Evolutionary conservation across 148 eudicot species (phyloP), one percentile per base, ranked within the genome.

Genomic region (Hydrangea macrophylla): DNA sequence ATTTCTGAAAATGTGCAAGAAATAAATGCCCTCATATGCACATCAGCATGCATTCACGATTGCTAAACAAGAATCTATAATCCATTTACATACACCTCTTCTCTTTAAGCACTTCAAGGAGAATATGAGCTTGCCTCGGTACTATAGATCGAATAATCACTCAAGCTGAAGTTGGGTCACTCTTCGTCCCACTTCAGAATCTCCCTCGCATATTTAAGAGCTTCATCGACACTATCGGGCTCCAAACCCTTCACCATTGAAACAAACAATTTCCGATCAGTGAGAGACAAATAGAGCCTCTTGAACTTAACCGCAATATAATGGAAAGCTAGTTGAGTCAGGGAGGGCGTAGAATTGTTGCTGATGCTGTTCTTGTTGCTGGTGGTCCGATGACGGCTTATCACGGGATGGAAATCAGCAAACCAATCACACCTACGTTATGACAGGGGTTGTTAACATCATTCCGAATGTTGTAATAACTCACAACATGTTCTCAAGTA

Each of bases 391-490:
- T 75, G 76, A 26, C 81, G 90, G 70, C 98, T 95, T 2, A 87
- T 60, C 55, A 95, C 74, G 7, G 99, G 99, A 39, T 81, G 89
- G 70, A 95, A 95, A 78, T 95, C 99, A 59, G 81, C 78, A 31
- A 95, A 95, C 99, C 99, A 95, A 33, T 91, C 99, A 39, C 99
- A 95, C n/a, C n/a, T n/a, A n/a, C n/a, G n/a, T n/a, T n/a, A n/a
- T n/a, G n/a, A n/a, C n/a, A n/a, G n/a, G n/a, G n/a, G n/a, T n/a
- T n/a, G n/a, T n/a, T n/a, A n/a, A n/a, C n/a, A n/a, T n/a, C n/a
- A n/a, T n/a, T n/a, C n/a, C n/a, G n/a, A n/a, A n/a, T n/a, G n/a
- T n/a, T n/a, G n/a, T n/a, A n/a, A n/a, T n/a, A n/a, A n/a, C n/a
- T n/a, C n/a, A n/a, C n/a, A n/a, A n/a, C n/a, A n/a, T n/a, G n/a